Percentiles rank a stretch among this genome's conserved stretches.
phyloP scores from a whole-genome alignment of 2,329 filamentous ascomycete species.

The Cordyceps militaris region DNA sequence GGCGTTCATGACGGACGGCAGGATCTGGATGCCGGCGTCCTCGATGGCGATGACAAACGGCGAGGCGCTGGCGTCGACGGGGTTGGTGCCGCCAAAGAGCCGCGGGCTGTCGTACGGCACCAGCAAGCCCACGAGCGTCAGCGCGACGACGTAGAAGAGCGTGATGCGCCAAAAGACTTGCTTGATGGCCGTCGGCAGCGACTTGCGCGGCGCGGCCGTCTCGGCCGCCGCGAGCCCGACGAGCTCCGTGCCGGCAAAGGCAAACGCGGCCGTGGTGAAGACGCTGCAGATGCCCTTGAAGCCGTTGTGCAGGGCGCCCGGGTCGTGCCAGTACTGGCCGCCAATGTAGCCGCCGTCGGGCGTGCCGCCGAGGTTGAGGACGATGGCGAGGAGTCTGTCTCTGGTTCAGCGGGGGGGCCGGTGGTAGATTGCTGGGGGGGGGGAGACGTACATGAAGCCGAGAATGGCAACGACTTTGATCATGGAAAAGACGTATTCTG shows the following conservation, averaged over 20 bases:
- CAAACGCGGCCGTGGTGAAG: slow-evolving; percentile 62
- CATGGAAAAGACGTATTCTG: slow-evolving; percentile 79
- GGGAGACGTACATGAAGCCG: slow-evolving; percentile 66
- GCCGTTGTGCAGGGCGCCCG: slow-evolving; percentile 69
- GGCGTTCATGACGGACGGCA: slow-evolving; percentile 77
- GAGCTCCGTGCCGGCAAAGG: slow-evolving; percentile 61
- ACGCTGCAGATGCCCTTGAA: slow-evolving; percentile 68
- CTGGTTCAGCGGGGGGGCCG: neutral
- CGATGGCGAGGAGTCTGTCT: slow-evolving; percentile 62
- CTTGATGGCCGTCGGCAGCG: slow-evolving; percentile 71
- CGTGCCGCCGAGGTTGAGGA: slow-evolving; percentile 69
- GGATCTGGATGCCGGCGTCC: slow-evolving; percentile 65
- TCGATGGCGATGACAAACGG: slow-evolving; percentile 82
- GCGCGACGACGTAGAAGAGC: slow-evolving; percentile 73
- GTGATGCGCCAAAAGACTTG: slow-evolving; percentile 84
- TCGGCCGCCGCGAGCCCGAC: slow-evolving; percentile 64
- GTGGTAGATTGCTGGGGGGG: neutral
- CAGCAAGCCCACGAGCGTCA: slow-evolving; percentile 67
- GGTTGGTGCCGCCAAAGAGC: slow-evolving; percentile 23
- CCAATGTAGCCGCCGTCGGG: slow-evolving; percentile 64
- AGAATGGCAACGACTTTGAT: slow-evolving; percentile 82
- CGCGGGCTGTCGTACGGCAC: slow-evolving; percentile 51
- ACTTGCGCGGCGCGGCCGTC: slow-evolving; percentile 62
- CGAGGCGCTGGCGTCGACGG: slow-evolving; percentile 54
- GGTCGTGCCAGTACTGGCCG: slow-evolving; percentile 61